A percentile compares a stretch with the other conserved stretches of the same genome.
These are phyloP conservation scores for Lachancea waltii DNA, from an alignment of 805 yeast genomes.

Conservation along the genomic window DNA sequence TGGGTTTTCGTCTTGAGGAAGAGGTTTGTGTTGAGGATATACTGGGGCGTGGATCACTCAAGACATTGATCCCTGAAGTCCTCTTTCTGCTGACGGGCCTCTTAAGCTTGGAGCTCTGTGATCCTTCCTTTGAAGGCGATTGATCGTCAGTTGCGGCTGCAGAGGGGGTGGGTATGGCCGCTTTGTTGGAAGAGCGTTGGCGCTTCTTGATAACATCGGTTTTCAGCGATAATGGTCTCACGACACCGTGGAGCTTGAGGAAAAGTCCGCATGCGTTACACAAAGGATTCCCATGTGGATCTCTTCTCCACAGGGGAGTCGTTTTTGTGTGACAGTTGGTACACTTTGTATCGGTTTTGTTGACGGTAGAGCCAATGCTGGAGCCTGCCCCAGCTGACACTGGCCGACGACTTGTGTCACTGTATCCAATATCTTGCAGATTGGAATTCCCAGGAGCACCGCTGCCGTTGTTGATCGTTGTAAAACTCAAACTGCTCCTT, in stretches of 20 bases:
- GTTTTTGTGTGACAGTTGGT: slow-evolving; percentile 84
- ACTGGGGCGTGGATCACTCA: slow-evolving; percentile 2
- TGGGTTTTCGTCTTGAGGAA: slow-evolving; percentile 2
- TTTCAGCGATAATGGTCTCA: slow-evolving; percentile 80
- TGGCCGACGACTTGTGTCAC: slow-evolving; percentile 2
- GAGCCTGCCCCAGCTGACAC: slow-evolving; percentile 1
- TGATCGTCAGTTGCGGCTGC: neutral
- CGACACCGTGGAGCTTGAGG: slow-evolving; percentile 85
- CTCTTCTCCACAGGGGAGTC: slow-evolving; percentile 91
- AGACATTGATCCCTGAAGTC: neutral
- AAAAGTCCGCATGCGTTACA: slow-evolving; percentile 96
- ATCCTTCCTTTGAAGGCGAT: slow-evolving; percentile 3
- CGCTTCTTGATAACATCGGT: slow-evolving; percentile 90
- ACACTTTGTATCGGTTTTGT: slow-evolving; percentile 41
- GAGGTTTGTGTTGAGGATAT: slow-evolving; percentile 3
- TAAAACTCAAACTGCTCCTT: slow-evolving; percentile 8
- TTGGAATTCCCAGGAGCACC: neutral
- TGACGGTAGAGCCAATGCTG: slow-evolving; percentile 3
- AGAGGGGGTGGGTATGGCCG: slow-evolving; percentile 2
- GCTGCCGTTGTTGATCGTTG: slow-evolving; percentile 3
- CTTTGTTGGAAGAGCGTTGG: slow-evolving; percentile 45
- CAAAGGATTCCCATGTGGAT: slow-evolving; percentile 81
- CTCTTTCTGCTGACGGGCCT: slow-evolving; percentile 6
- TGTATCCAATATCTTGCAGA: slow-evolving; percentile 1
- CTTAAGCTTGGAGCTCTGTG: slow-evolving; percentile 1